phyloP scores from a whole-genome alignment of 2,329 filamentous ascomycete genomes.

The Arthrobotrys entomopaga region DNA sequence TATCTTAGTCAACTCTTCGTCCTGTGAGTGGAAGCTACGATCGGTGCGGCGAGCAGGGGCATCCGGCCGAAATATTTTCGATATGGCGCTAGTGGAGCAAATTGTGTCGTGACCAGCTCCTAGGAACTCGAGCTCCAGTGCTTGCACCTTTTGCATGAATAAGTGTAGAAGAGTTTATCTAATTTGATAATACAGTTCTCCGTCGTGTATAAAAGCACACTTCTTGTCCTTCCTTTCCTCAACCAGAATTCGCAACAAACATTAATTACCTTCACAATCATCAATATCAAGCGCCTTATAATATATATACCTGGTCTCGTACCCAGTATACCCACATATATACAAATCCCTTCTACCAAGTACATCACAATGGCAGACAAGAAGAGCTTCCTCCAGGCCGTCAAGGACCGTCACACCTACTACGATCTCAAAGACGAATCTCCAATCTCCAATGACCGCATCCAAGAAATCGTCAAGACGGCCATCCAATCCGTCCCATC shows the following conservation, averaged over 20 bases:
- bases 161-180: no score
- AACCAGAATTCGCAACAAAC: constrained; percentile 6
- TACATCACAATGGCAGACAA: constrained; percentile 45
- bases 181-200: no score
- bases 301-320: no score
- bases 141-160: no score
- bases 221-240: no score
- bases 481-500: constrained; percentile 76
- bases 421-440: constrained; percentile 75
- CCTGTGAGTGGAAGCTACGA: not conserved
- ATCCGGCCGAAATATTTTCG: constrained; percentile 34
- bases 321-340: not conserved
- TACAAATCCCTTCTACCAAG: not conserved
- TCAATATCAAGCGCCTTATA: constrained; percentile 1
- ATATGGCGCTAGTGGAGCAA: constrained; percentile 38
- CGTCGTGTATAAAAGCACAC: no score
- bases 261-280: constrained; percentile 7
- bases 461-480: constrained; percentile 73
- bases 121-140: no score
- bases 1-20: not conserved
- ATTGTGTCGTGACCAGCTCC: constrained; percentile 39
- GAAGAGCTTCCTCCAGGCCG: constrained; percentile 69
- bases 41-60: constrained; percentile 13
- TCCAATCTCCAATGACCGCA: constrained; percentile 68
- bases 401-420: constrained; percentile 75